A percentile compares a stretch with the other conserved stretches of the same genome.
Evolutionary conservation across 1,284 basidiomycete genomes (phyloP).

Genomic region (Irpex rosettiformis): DNA sequence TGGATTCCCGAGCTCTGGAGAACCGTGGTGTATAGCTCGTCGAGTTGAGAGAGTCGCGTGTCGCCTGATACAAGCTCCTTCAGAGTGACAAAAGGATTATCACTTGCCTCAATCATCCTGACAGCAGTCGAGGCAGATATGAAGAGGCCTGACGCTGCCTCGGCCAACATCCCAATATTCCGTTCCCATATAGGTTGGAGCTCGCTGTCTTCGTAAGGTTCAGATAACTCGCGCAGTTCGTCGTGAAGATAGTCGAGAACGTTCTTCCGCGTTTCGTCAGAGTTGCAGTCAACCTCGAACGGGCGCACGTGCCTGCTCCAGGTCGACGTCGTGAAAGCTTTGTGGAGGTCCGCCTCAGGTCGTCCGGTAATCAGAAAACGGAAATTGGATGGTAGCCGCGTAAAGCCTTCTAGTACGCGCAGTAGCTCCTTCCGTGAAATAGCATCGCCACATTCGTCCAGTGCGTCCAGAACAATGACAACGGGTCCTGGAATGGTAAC

Average conservation of each 20-base stretch:
- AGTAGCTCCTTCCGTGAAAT: neutral
- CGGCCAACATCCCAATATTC: neutral
- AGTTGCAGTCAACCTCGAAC: neutral
- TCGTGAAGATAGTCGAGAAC: neutral
- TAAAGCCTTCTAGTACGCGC: neutral
- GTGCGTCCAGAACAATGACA: neutral
- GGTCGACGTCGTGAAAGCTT: neutral
- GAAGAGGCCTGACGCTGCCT: neutral
- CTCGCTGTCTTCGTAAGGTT: neutral
- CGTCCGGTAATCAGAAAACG: neutral
- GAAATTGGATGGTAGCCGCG: neutral
- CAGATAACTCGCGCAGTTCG: neutral
- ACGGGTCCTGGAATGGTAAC: neutral
- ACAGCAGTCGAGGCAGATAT: slow-evolving; percentile 1
- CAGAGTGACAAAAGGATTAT: neutral
- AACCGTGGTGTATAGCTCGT: neutral
- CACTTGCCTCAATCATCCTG: neutral
- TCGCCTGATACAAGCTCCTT: neutral
- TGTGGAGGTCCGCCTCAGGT: slow-evolving; percentile 1
- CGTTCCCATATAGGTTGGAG: neutral
- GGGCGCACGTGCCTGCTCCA: neutral
- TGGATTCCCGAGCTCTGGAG: neutral
- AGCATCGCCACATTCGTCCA: neutral
- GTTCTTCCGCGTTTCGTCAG: neutral
- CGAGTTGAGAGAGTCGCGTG: neutral